A percentile compares a stretch with the other conserved stretches of the same genome.
phyloP scores from a whole-genome alignment of 1,139 yeast species.

The Geotrichum armillariae region DNA sequence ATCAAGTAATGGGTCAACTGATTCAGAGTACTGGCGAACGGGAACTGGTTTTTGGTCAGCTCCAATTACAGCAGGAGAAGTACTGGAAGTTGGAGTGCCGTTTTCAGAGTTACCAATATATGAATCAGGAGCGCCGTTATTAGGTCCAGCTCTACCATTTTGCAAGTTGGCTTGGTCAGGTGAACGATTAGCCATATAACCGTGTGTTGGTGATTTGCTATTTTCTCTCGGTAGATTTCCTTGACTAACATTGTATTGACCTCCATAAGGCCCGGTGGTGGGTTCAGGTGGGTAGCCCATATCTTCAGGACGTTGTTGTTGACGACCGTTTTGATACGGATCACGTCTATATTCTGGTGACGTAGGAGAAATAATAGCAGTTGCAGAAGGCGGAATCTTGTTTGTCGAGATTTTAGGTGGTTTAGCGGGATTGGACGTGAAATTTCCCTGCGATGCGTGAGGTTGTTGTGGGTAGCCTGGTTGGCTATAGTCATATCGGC shows the following conservation, averaged over 20 bases:
- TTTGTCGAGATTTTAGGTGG: constrained; percentile 30
- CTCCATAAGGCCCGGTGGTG: neutral
- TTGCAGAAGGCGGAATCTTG: constrained; percentile 31
- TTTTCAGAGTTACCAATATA: neutral
- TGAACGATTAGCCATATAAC: neutral
- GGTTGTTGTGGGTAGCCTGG: constrained; percentile 16
- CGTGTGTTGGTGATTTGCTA: neutral
- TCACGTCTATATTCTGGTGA: constrained; percentile 20
- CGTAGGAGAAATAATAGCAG: constrained; percentile 25
- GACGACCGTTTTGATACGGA: neutral
- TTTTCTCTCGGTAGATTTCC: neutral
- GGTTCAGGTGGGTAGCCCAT: neutral
- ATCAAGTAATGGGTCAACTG: constrained; percentile 10
- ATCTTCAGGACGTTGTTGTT: neutral
- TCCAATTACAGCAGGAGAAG: constrained; percentile 1
- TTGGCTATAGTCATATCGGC: constrained; percentile 11
- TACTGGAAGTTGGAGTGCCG: neutral
- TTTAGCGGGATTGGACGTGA: constrained; percentile 19
- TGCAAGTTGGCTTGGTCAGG: neutral
- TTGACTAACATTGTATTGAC: neutral
- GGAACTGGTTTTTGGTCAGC: constrained; percentile 31
- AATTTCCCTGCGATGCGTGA: constrained; percentile 20
- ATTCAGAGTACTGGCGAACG: constrained; percentile 28
- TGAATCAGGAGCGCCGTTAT: neutral
- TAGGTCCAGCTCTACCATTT: neutral